These are phyloP conservation scores for Penicillium aurantiogriseum DNA, from an alignment of 2,329 filamentous ascomycete species.

Conservation along the genomic window DNA sequence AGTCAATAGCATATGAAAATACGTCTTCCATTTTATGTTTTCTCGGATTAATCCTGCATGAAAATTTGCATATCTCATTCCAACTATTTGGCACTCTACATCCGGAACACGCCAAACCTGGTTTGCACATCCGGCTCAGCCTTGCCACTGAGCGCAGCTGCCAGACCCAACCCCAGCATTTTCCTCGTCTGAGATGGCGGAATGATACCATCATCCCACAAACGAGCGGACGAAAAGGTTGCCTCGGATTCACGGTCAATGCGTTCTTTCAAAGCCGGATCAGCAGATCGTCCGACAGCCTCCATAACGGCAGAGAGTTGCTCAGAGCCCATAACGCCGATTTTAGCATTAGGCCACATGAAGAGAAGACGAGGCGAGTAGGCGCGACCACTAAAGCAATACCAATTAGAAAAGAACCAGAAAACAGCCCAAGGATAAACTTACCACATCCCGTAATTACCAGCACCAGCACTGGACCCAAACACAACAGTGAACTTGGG, in stretches of 20 bases:
- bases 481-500: conserved; percentile 97
- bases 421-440: conserved; percentile 23
- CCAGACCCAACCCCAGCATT: conserved; percentile 70
- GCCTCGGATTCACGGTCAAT: conserved; percentile 91
- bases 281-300: conserved; percentile 79
- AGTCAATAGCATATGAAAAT: background rate
- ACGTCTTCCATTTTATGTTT: background rate
- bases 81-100: conserved; percentile 52
- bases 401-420: background rate
- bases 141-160: conserved; percentile 67
- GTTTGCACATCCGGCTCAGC: conserved; percentile 59
- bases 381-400: conserved; percentile 66
- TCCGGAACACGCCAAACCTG: conserved; percentile 78
- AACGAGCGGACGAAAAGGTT: conserved; percentile 77
- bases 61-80: background rate
- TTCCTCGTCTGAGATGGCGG: conserved; percentile 71
- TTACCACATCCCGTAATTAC: conserved; percentile 95
- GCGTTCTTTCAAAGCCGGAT: conserved; percentile 74
- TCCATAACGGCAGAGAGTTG: conserved; percentile 93
- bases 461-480: conserved; percentile 88
- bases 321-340: conserved; percentile 93
- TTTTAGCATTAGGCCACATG: conserved; percentile 97
- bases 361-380: conserved; percentile 89
- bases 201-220: conserved; percentile 89
- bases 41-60: background rate